These are phyloP conservation scores for Reutealis trisperma DNA, from an alignment of 345 rosid species.

Conservation along the genomic window DNA sequence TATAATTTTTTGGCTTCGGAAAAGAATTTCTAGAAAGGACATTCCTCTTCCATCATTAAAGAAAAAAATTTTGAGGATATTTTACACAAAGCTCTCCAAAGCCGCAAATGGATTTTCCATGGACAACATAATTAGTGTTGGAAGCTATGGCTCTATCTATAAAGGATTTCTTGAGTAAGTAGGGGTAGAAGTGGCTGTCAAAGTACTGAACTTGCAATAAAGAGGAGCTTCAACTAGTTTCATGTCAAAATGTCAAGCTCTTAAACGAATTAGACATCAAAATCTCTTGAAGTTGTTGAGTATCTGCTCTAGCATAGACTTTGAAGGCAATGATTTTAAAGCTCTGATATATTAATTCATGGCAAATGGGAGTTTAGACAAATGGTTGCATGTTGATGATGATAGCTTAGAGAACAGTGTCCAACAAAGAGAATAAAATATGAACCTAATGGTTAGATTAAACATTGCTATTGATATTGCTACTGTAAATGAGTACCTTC, in stretches of 20 bases:
- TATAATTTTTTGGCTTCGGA: background rate
- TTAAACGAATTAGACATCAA: slow-evolving; percentile 35
- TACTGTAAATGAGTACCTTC: slow-evolving; percentile 18
- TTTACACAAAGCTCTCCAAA: slow-evolving; percentile 27
- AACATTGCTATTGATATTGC: slow-evolving; percentile 11
- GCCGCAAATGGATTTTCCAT: slow-evolving; percentile 31
- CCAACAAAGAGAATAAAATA: too few relatives aligned
- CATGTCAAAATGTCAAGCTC: slow-evolving; percentile 45
- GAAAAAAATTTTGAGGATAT: too few relatives aligned
- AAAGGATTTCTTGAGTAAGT: slow-evolving; percentile 25
- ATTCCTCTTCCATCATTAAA: background rate
- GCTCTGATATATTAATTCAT: slow-evolving; percentile 47
- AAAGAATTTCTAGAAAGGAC: background rate
- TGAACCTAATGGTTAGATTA: too few relatives aligned
- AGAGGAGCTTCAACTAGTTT: slow-evolving; percentile 50
- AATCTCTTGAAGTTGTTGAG: slow-evolving; percentile 46
- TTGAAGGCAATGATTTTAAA: slow-evolving; percentile 48
- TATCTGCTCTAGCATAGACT: slow-evolving; percentile 36
- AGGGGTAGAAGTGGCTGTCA: slow-evolving; percentile 24
- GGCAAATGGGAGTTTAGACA: slow-evolving; percentile 51
- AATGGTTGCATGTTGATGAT: slow-evolving; percentile 33
- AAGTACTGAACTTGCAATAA: slow-evolving; percentile 40
- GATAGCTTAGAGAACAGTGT: background rate
- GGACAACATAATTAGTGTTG: slow-evolving; percentile 25
- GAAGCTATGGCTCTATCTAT: slow-evolving; percentile 26